Percentiles rank a stretch among this genome's conserved stretches.
Conservation (phyloP, 345 rosid species). For the Schrenkiella parvula region DNA sequence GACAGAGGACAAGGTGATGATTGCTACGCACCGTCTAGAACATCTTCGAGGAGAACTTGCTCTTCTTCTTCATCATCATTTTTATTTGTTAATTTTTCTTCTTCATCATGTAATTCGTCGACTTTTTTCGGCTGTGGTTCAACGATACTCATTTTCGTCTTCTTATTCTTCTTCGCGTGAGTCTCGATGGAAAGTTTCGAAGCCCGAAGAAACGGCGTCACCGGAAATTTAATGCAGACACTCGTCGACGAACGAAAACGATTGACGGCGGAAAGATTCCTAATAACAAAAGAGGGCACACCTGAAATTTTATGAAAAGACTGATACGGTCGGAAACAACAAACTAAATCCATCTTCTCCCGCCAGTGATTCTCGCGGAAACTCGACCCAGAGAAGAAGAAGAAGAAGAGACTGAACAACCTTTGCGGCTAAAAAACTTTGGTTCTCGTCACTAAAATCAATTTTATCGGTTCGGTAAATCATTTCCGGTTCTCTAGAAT, state of each 20-base stretch:
- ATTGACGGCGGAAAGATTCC: conserved; percentile 12
- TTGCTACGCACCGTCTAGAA: conserved; percentile 46
- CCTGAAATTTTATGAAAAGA: not conserved
- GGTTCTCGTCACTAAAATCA: not conserved
- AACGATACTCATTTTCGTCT: conserved; percentile 31
- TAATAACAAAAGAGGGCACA: not conserved
- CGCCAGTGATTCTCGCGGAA: not conserved
- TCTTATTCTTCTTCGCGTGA: conserved; percentile 47
- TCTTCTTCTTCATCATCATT: conserved; percentile 50
- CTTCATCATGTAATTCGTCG: conserved; percentile 40
- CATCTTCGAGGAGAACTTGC: conserved; percentile 46
- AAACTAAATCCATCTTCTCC: conserved; percentile 39
- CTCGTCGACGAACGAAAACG: conserved; percentile 4
- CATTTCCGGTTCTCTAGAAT: not conserved
- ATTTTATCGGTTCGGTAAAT: conserved; percentile 15
- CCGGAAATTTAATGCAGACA: conserved; percentile 18
- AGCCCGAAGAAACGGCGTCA: conserved; percentile 21
- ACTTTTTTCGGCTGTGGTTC: conserved; percentile 38
- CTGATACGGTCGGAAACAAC: conserved; percentile 24
- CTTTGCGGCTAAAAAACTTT: conserved; percentile 7
- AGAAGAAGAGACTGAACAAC: not conserved
- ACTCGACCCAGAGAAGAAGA: not conserved
- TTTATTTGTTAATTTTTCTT: conserved; percentile 20
- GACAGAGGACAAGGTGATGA: not conserved
- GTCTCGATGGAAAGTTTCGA: conserved; percentile 15